These are phyloP conservation scores for Aspergillus kassunensis DNA, from an alignment of 495 filamentous ascomycete species.

Conservation along the genomic window DNA sequence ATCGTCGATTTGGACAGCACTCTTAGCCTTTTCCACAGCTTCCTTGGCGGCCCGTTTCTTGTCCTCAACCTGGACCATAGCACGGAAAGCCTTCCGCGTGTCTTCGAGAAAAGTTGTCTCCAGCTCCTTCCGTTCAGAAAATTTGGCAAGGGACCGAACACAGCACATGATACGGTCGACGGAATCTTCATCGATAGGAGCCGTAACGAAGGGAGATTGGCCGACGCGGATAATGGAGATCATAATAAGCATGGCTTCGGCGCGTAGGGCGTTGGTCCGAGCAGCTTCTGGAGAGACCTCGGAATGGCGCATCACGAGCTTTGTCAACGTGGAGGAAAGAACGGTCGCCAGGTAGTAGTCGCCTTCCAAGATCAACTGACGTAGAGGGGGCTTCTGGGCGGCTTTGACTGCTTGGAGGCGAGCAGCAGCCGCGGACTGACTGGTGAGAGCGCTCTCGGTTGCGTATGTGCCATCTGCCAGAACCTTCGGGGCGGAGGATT, in stretches of 20 bases:
- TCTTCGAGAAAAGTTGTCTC: conserved; percentile 94
- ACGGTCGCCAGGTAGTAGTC: conserved; percentile 97
- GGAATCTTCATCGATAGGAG: conserved; percentile 95
- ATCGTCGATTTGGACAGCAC: conserved; percentile 92
- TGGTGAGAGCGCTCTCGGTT: conserved; percentile 93
- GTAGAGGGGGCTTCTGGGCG: conserved; percentile 91
- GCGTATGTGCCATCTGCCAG: conserved; percentile 97
- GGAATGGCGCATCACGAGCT: conserved; percentile 96
- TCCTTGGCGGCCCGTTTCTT: conserved; percentile 93
- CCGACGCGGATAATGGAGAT: conserved; percentile 97
- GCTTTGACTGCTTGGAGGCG: conserved; percentile 95
- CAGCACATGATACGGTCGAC: conserved; percentile 97
- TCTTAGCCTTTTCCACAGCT: conserved; percentile 87
- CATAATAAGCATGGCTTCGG: conserved; percentile 99
- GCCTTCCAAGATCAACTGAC: conserved; percentile 93
- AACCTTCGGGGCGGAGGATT: conserved; percentile 73
- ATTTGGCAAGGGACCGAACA: conserved; percentile 88
- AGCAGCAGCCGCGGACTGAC: conserved; percentile 81
- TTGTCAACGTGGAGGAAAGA: conserved; percentile 89
- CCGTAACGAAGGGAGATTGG: conserved; percentile 96
- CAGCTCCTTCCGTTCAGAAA: conserved; percentile 79
- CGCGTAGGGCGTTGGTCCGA: conserved; percentile 88
- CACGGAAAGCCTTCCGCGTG: conserved; percentile 90
- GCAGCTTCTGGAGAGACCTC: conserved; percentile 85
- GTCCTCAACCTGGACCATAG: conserved; percentile 98